Conservation (phyloP, 768 basidiomycete genomes). For the Tylopilus vinaceipallidus region DNA sequence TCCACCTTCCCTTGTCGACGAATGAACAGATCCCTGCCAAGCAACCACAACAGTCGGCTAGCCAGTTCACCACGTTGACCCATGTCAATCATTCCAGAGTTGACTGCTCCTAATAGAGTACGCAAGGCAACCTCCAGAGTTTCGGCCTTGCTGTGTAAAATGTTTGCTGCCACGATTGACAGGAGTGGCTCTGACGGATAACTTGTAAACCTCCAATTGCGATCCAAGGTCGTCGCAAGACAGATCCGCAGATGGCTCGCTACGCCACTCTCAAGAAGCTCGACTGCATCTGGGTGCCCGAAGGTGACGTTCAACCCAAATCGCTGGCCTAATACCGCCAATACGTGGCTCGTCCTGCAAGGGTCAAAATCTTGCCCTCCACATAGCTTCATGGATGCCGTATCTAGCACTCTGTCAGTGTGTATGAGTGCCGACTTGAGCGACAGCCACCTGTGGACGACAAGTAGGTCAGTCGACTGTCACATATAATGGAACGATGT, state of each 20-base stretch:
- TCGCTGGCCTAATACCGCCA: constrained; percentile 3
- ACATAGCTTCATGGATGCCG: not conserved
- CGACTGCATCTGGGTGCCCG: constrained; percentile 3
- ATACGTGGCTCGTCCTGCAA: not conserved
- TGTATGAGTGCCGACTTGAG: not conserved
- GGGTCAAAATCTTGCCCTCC: not conserved
- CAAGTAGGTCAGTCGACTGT: not conserved
- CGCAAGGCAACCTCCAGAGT: not conserved
- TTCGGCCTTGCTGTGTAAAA: not conserved
- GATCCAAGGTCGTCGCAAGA: constrained; percentile 2
- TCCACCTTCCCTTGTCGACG: not conserved
- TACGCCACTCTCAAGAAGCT: constrained; percentile 2
- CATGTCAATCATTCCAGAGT: constrained; percentile 6
- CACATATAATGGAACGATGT: too few relatives aligned
- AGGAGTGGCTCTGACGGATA: constrained; percentile 20
- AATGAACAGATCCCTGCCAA: not conserved
- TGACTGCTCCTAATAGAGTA: not conserved
- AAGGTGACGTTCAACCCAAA: constrained; percentile 4
- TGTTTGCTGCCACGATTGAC: constrained; percentile 7
- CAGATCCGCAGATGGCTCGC: constrained; percentile 15
- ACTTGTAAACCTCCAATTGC: constrained; percentile 11
- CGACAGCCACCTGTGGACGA: constrained; percentile 3
- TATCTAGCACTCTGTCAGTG: not conserved
- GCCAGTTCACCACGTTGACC: constrained; percentile 7
- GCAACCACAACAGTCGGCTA: constrained; percentile 6